phyloP scores from a whole-genome alignment of 441 rosid species.

The Adansonia gregorii region DNA sequence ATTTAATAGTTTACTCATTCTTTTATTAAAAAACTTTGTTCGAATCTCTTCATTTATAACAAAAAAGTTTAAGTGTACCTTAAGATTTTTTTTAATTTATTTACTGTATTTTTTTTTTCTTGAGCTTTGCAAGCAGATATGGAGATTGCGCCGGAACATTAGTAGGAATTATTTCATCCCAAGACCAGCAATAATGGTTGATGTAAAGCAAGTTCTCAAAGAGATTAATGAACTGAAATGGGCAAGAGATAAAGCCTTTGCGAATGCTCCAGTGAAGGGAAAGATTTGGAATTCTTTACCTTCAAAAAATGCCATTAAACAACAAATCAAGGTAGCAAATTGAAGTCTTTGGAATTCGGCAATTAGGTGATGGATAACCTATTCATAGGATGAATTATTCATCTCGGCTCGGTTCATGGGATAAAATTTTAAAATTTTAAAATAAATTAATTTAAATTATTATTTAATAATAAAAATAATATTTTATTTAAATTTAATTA shows the following conservation, averaged over 20 bases:
- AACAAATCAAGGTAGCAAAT: constrained; percentile 21
- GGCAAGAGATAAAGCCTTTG: constrained; percentile 29
- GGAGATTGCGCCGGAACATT: neutral
- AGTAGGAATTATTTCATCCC: neutral
- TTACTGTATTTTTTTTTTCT: neutral
- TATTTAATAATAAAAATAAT: too few relatives aligned
- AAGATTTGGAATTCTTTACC: constrained; percentile 35
- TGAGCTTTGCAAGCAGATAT: constrained; percentile 13
- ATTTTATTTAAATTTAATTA: too few relatives aligned
- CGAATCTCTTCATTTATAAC: too few relatives aligned
- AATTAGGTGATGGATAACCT: neutral
- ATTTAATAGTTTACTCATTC: too few relatives aligned
- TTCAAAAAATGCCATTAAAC: constrained; percentile 28
- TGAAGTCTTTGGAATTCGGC: neutral
- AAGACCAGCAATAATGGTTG: neutral
- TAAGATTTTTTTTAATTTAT: neutral
- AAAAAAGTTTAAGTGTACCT: too few relatives aligned
- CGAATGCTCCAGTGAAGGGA: constrained; percentile 32
- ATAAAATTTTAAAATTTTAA: too few relatives aligned
- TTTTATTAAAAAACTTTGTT: too few relatives aligned
- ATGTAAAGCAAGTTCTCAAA: neutral
- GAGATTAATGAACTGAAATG: constrained; percentile 17
- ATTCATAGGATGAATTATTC: too few relatives aligned
- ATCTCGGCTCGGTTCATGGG: too few relatives aligned
- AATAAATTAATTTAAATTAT: too few relatives aligned